A percentile compares a stretch with the other conserved stretches of the same genome.
phyloP scores from a whole-genome alignment of 345 rosid species.

The Salix viminalis region DNA sequence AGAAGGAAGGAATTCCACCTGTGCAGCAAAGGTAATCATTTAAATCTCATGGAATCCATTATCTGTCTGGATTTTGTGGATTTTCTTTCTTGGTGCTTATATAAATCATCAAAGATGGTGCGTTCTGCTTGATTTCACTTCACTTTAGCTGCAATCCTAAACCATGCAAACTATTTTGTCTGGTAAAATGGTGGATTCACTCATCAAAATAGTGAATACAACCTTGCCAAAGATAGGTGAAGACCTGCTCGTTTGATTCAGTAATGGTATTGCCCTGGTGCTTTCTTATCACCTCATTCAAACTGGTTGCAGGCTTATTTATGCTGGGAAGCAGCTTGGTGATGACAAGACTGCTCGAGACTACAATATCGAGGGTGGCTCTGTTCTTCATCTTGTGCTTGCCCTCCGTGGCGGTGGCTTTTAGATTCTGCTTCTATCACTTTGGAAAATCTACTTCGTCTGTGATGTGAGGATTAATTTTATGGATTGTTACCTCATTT shows the following conservation, averaged over 20 bases:
- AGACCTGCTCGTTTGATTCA: not conserved
- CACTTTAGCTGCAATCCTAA: not conserved
- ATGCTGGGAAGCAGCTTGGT: constrained; percentile 91
- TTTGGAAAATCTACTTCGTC: not conserved
- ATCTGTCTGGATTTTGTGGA: not conserved
- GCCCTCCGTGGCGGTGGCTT: constrained; percentile 79
- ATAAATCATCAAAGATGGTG: not conserved
- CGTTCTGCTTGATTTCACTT: not conserved
- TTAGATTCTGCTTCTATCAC: not conserved
- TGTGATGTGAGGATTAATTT: not conserved
- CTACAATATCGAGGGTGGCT: constrained; percentile 93
- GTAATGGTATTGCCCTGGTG: not conserved
- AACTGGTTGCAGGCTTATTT: constrained; percentile 49
- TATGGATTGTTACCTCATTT: not conserved
- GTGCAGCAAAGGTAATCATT: constrained; percentile 74
- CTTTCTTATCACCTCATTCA: not conserved
- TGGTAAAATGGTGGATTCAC: not conserved
- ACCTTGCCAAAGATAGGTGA: not conserved
- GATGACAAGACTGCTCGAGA: constrained; percentile 93
- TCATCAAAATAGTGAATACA: not conserved
- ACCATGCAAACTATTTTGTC: not conserved
- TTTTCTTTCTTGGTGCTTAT: not conserved
- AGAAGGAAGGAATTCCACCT: constrained; percentile 98
- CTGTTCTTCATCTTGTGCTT: constrained; percentile 97
- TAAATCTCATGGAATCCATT: not conserved